Percentiles rank a stretch among this genome's conserved stretches.
Conservation (phyloP, 768 basidiomycete species). For the Thelephora ganbajun region DNA sequence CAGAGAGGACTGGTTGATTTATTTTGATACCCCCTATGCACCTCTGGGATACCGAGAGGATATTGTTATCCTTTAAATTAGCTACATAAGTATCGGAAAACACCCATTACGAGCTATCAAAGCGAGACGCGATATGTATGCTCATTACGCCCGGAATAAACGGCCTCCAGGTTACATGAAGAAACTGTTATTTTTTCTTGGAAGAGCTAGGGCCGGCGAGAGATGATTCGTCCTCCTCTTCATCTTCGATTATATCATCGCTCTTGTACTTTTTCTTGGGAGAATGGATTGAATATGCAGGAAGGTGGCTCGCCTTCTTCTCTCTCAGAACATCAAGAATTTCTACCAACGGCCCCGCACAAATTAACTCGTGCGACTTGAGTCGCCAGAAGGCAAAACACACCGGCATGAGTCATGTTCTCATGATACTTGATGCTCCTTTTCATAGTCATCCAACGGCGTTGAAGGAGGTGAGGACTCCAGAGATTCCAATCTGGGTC, state of each 20-base stretch:
- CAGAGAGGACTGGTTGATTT: slow-evolving; percentile 16
- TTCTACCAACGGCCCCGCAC: slow-evolving; percentile 26
- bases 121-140: too few relatives aligned
- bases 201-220: too few relatives aligned
- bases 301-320: slow-evolving; percentile 53
- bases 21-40: slow-evolving; percentile 8
- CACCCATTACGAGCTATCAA: background rate
- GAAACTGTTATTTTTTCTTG: too few relatives aligned
- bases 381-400: slow-evolving; percentile 7
- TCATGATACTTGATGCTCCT: slow-evolving; percentile 61
- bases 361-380: slow-evolving; percentile 2
- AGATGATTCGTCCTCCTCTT: slow-evolving; percentile 7
- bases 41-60: background rate
- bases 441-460: slow-evolving; percentile 75
- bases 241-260: slow-evolving; percentile 20
- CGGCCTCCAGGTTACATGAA: too few relatives aligned
- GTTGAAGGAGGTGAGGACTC: slow-evolving; percentile 69
- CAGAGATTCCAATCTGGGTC: slow-evolving; percentile 74
- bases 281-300: slow-evolving; percentile 10
- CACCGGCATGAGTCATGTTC: slow-evolving; percentile 71
- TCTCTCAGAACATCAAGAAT: slow-evolving; percentile 70
- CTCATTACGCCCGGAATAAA: too few relatives aligned
- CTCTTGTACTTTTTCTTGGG: slow-evolving; percentile 18
- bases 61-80: background rate
- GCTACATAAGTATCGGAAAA: slow-evolving; percentile 8